Conservation (phyloP, 441 rosid species). For the Omphalea diandra region DNA sequence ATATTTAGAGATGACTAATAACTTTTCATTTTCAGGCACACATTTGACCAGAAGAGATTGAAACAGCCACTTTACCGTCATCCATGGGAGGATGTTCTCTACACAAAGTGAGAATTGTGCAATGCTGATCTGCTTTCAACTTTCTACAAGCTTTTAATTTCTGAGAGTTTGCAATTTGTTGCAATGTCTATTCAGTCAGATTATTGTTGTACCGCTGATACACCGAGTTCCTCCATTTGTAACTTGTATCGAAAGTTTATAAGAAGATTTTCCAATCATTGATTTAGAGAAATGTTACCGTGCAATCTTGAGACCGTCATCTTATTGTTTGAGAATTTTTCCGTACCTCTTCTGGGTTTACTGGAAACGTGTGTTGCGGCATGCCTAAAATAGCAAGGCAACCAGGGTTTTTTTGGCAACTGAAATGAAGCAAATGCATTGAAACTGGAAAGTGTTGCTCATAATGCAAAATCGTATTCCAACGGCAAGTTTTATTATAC, state of each 20-base stretch:
- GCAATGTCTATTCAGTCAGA: constrained; percentile 23
- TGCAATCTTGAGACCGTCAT: no score
- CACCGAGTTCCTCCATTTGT: constrained; percentile 15
- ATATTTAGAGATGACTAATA: neutral
- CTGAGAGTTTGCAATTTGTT: constrained; percentile 20
- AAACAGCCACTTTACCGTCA: constrained; percentile 85
- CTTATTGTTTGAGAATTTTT: neutral
- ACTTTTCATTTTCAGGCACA: constrained; percentile 49
- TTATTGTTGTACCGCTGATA: constrained; percentile 33
- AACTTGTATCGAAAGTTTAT: constrained; percentile 25
- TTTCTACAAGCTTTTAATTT: constrained; percentile 14
- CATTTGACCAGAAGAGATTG: constrained; percentile 88
- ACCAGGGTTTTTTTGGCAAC: no score
- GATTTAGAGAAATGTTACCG: constrained; percentile 15
- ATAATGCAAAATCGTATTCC: no score
- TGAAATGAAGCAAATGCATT: neutral
- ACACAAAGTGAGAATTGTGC: constrained; percentile 59
- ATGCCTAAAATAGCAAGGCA: no score
- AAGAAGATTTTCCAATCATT: constrained; percentile 11
- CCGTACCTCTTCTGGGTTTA: neutral
- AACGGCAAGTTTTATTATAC: no score
- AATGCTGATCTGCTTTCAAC: constrained; percentile 8
- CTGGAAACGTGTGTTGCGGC: neutral
- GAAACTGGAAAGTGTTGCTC: no score
- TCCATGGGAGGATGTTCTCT: constrained; percentile 93